Base-by-base conservation (phyloP, 768 basidiomycete species). In the Leccinum truebloodii region DNA sequence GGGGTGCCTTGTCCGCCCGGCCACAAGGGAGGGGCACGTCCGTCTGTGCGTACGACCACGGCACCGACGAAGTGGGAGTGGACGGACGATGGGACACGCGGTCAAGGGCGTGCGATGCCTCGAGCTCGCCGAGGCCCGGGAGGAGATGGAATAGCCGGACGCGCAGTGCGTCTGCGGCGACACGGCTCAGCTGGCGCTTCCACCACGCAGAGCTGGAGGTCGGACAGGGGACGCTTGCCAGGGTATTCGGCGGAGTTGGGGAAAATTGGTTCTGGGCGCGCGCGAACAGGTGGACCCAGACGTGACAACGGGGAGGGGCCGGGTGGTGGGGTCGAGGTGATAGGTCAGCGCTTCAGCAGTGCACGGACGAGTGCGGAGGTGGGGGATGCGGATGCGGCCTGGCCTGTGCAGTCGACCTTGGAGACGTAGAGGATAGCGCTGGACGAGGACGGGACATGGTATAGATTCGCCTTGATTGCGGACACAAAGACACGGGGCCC, bases 381-480 rank as follows among this genome's bases (percentile, higher is more conserved):
- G 3, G 91, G 90, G 46, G 88, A 83, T 0, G 87, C 89, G 6
- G 73, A 63, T 28, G 68, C 71, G 9, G 79, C 82, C 71, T 95
- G 87, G 0, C 95, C 95, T 1, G 95, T 93, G 12, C 94, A 87
- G 73, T 99, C 97, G 56, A 97, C 87, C 76, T 99, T 99, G 53
- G 92, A 92, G 55, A 99, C 80, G 73, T 98, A 97, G 34, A 98
- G 74, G 35, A 98, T 82, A 4, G 86, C 86, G 59, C 83, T 86
- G 2, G 80, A 78, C 2, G 91, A 88, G 4, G 83, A 64, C 3
- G 92, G 89, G 54, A 95, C 69, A 52, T 83, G 82, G 79, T 93
- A 95, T 28, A 95, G 73, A 39, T 75, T 81, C 0, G 86, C 90
- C 71, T 95, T 92, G 60, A 97, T 81, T n/a, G 84, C 95, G 4